These are phyloP conservation scores for Alloteropsis angusta DNA, from an alignment of 202 grass and related monocot genomes.

Conservation along the genomic window DNA sequence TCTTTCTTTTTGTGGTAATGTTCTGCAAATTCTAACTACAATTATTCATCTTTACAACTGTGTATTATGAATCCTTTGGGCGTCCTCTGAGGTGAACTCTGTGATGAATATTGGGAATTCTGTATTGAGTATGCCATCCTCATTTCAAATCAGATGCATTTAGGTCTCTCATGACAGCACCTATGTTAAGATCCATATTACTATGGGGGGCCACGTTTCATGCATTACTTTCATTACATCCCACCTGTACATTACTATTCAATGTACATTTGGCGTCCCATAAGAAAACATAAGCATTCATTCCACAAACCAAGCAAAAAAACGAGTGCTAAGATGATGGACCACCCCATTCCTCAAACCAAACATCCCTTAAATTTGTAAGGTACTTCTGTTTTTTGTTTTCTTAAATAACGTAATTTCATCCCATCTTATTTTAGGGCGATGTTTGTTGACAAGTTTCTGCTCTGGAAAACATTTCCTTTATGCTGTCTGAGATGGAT, in stretches of 20 bases:
- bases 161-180: neutral
- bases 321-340: no score
- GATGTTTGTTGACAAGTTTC: conserved; percentile 89
- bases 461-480: conserved; percentile 94
- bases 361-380: neutral
- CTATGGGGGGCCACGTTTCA: neutral
- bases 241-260: neutral
- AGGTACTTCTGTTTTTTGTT: neutral
- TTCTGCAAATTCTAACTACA: conserved; percentile 14
- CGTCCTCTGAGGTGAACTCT: neutral
- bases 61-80: neutral
- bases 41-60: neutral
- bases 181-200: conserved; percentile 4
- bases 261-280: neutral
- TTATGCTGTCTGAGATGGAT: conserved; percentile 91
- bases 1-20: neutral
- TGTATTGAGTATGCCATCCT: neutral
- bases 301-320: no score
- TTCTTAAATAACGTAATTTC: conserved; percentile 17
- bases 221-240: neutral
- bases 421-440: conserved; percentile 39
- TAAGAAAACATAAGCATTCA: neutral
- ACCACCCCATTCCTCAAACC: no score
- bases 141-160: neutral
- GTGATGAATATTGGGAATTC: neutral